Base-by-base conservation (phyloP, 2,329 filamentous ascomycete species). In the Ascocoryne sarcoides region DNA sequence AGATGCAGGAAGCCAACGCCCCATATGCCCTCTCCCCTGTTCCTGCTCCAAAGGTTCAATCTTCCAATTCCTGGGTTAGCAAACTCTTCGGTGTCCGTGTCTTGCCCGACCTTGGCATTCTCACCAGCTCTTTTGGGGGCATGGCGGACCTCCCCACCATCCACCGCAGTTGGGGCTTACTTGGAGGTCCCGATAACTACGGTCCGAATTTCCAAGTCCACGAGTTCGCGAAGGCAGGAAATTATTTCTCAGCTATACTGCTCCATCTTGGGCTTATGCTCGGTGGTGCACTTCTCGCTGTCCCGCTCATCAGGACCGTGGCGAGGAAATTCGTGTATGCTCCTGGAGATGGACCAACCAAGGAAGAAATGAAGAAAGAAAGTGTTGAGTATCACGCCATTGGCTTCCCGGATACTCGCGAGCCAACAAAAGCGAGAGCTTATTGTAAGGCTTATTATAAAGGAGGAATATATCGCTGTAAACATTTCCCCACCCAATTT, bases 391-490 rank as follows among this genome's bases (percentile, higher is more conserved):
- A 76, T 54, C 70, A 75, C 10, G 80, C 71, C 4, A 65, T 84
- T 15, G 84, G 73, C 1, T 68, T 65, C n/a, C 76, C 80, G 0
- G 79, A 84, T 49, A 39, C 62, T 39, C 45, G 59, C 41, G 62
- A 60, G 16, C 59, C 63, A 15, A 64, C 53, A 14, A 34, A 49
- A 10, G 32, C 45, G 1, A 48, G 52, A 51, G 79, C 75, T 0
- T 70, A 68, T 36, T 72, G 69, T 38, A 69, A 69, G 38, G 70
- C 76, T 30, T 65, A 68, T 50, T 78, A 69, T 48, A 60, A 68
- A 3, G 81, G 82, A 3, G 73, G 73, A 51, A 67, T 78, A 56
- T 90, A 89, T 59, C 62, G 65, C n/a, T 61, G 76, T 81, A 58
- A 71, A 76, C 53, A 4, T 10, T 19, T 5, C n/a, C 20, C 29